Conservation (phyloP, 345 rosid species). For the Citrus mangshanensis region DNA sequence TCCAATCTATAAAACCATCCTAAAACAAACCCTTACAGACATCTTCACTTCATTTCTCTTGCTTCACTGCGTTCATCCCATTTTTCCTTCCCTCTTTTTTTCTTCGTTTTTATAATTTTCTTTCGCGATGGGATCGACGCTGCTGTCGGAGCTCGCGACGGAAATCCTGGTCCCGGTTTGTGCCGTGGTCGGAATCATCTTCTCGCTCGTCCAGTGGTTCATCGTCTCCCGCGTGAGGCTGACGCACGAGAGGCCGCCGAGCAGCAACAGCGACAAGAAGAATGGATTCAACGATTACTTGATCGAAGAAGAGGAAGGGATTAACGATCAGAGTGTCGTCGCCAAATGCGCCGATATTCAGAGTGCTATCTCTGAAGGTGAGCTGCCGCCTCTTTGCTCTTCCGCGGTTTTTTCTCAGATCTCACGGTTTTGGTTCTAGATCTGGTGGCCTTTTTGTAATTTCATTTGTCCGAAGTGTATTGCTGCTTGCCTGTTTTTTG, state of each 20-base stretch:
- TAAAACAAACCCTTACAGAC: not conserved
- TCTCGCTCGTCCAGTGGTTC: conserved; percentile 68
- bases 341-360: conserved; percentile 78
- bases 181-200: conserved; percentile 67
- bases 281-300: conserved; percentile 55
- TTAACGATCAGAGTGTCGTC: conserved; percentile 57
- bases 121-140: conserved; percentile 16
- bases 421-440: not conserved
- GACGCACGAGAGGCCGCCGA: conserved; percentile 24
- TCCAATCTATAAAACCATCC: not conserved
- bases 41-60: not conserved
- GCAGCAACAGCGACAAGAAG: conserved; percentile 26
- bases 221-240: conserved; percentile 62
- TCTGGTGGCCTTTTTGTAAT: not conserved
- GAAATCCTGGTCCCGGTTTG: conserved; percentile 62
- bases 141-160: conserved; percentile 61
- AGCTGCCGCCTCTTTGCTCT: not conserved
- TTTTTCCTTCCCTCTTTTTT: not conserved
- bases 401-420: not conserved
- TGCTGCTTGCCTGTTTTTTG: not conserved
- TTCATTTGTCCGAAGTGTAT: too few relatives aligned
- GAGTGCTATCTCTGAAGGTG: conserved; percentile 80
- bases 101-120: not conserved
- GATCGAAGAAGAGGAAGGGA: conserved; percentile 80
- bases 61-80: not conserved